Evolutionary conservation across 345 rosid species (phyloP), one percentile per base, ranked within the genome.

Genomic region (Ceriops tagal): DNA sequence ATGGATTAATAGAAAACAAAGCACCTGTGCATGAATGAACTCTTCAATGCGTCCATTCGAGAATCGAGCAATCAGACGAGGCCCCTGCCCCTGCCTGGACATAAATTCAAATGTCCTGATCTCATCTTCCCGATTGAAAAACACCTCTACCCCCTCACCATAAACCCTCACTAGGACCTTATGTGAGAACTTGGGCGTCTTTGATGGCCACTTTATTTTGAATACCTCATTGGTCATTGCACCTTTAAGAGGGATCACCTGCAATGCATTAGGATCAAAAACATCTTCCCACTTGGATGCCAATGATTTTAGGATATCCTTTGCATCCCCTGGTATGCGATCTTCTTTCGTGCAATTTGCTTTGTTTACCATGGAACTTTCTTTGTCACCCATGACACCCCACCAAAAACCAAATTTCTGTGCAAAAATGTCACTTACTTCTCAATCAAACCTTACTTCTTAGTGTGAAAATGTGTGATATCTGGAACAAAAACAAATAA

Each of bases 51-150:
- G 72, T 69, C 79, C 79, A 49, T 66, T 76, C 27, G 69, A 47
- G 55, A 76, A 76, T 56, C 79, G 71, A 2, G 69, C 75, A 19
- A 76, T 65, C 52, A 76, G 53, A 22, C 75, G 75, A 71, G 79
- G 79, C 5, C 79, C 79, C n/a, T 71, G 72, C 22, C 79, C 79
- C 49, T 76, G 79, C 53, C 67, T 76, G 9, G 79, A 76, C 69
- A 76, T 76, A 53, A 76, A 76, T 35, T 76, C 79, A 67, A 76
- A 76, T 6, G 79, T 76, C 68, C 30, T 39, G 26, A 76, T 66
- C 75, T 76, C 79, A 49, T 62, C 66, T 8, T 62, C 65, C 32
- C 75, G 61, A 61, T 76, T 71, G 52, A 76, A 71, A 61, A 76
- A 76, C 27, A 71, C 75, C 64, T 71, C 66, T 46, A 76, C 79